These are phyloP conservation scores for Acrocalymma vagum DNA, from an alignment of 2,329 filamentous ascomycete genomes.

Conservation along the genomic window DNA sequence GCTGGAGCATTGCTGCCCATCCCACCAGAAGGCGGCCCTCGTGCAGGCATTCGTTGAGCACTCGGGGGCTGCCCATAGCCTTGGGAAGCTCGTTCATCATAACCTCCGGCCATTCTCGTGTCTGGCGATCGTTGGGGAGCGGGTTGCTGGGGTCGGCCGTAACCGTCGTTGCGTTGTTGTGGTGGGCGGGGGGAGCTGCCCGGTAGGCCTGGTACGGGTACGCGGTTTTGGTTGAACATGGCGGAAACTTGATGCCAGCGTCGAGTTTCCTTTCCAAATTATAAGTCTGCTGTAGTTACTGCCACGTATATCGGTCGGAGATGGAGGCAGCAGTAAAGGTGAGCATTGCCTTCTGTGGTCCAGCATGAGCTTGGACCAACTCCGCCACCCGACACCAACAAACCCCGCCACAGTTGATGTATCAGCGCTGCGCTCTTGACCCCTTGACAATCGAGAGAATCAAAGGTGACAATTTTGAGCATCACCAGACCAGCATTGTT, in stretches of 20 bases:
- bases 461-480: no score
- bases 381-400: no score
- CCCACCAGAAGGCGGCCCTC: constrained; percentile 32
- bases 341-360: no score
- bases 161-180: constrained; percentile 52
- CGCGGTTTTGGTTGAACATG: constrained; percentile 67
- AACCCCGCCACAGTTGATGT: no score
- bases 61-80: constrained; percentile 32
- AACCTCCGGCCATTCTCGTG: constrained; percentile 43
- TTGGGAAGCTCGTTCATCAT: constrained; percentile 33
- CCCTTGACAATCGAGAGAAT: no score
- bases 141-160: constrained; percentile 44
- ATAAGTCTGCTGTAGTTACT: background rate
- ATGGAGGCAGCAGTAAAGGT: constrained; percentile 16
- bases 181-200: constrained; percentile 52
- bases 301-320: constrained; percentile 23
- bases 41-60: constrained; percentile 39
- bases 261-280: no score
- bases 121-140: constrained; percentile 36
- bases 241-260: no score
- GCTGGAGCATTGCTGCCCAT: constrained; percentile 28
- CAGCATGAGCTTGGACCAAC: no score
- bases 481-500: no score
- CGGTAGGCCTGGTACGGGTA: constrained; percentile 57
- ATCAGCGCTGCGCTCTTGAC: no score